A percentile compares a stretch with the other conserved stretches of the same genome.
phyloP scores from a whole-genome alignment of 441 rosid genomes.

The Euphorbia schlechtendalii region DNA sequence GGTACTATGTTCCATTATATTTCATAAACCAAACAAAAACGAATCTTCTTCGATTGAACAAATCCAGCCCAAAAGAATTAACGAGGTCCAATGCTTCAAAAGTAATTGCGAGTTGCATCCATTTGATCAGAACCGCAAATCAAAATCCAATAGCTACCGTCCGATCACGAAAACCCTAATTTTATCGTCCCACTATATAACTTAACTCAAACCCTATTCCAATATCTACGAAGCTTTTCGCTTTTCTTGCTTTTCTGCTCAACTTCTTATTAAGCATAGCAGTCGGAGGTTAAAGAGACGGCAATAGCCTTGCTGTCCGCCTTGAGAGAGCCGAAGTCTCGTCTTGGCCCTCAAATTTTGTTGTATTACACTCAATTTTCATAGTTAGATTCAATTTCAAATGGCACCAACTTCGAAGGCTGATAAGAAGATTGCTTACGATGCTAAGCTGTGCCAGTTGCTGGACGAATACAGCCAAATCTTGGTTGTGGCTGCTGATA shows the following conservation, averaged over 20 bases:
- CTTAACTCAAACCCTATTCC: background rate
- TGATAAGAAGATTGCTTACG: conserved; percentile 78
- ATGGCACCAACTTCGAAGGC: conserved; percentile 69
- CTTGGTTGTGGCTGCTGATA: conserved; percentile 77
- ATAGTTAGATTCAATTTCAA: conserved; percentile 9
- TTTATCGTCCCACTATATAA: conserved; percentile 19
- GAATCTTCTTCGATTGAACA: too few species aligned
- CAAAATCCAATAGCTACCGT: conserved; percentile 27
- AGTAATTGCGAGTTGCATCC: conserved; percentile 2
- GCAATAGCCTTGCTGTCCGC: conserved; percentile 60
- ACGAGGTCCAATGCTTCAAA: background rate
- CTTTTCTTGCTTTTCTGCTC: background rate
- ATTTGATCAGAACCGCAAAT: conserved; percentile 8
- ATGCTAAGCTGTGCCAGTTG: conserved; percentile 70
- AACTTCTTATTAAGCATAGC: background rate
- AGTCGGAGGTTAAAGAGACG: conserved; percentile 79
- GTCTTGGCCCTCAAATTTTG: conserved; percentile 72
- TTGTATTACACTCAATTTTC: background rate
- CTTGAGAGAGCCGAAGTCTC: conserved; percentile 57
- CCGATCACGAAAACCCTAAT: conserved; percentile 34
- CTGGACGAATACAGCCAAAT: conserved; percentile 76
- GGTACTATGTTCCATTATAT: too few species aligned
- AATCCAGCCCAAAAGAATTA: background rate
- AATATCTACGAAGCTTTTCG: background rate
- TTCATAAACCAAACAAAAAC: too few species aligned